phyloP scores from a whole-genome alignment of 75 land plant species.

The Selaginella moellendorffii region DNA sequence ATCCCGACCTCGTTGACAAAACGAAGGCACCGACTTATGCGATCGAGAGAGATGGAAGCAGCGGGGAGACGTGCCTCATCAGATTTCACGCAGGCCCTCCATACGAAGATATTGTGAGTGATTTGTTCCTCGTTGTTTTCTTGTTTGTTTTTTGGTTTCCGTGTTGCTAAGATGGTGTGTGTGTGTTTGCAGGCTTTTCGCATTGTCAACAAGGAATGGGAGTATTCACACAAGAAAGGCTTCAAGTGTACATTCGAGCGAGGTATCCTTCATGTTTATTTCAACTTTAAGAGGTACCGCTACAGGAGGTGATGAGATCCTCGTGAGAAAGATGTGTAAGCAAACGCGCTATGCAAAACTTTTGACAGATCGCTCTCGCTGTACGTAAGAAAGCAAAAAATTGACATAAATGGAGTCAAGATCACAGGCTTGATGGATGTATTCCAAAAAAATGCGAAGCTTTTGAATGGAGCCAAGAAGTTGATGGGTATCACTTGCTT shows the following conservation, averaged over 20 bases:
- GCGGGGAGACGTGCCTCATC: conserved; percentile 74
- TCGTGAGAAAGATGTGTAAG: too few species aligned
- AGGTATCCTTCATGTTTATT: conserved; percentile 88
- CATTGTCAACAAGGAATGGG: conserved; percentile 99
- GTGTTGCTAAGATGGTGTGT: too few species aligned
- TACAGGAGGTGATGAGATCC: conserved; percentile 54
- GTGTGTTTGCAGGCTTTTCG: conserved; percentile 25
- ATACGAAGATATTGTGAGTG: conserved; percentile 86
- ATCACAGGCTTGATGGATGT: too few species aligned
- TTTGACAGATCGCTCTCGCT: too few species aligned
- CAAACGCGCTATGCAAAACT: too few species aligned
- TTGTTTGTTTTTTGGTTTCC: too few species aligned
- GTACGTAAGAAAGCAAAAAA: too few species aligned
- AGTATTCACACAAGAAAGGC: conserved; percentile 97
- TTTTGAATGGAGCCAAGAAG: too few species aligned
- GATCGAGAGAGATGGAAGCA: conserved; percentile 89
- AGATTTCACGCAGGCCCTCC: conserved; percentile 99
- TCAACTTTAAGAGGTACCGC: conserved; percentile 90
- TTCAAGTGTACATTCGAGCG: conserved; percentile 98
- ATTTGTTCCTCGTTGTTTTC: too few species aligned
- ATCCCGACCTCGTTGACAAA: conserved; percentile 96
- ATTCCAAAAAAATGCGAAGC: too few species aligned
- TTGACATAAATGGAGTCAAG: too few species aligned
- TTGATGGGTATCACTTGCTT: too few species aligned
- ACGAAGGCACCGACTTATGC: conserved; percentile 67